Evolutionary conservation across 2,329 filamentous ascomycete genomes (phyloP).

Genomic region (Parastagonospora nodorum): DNA sequence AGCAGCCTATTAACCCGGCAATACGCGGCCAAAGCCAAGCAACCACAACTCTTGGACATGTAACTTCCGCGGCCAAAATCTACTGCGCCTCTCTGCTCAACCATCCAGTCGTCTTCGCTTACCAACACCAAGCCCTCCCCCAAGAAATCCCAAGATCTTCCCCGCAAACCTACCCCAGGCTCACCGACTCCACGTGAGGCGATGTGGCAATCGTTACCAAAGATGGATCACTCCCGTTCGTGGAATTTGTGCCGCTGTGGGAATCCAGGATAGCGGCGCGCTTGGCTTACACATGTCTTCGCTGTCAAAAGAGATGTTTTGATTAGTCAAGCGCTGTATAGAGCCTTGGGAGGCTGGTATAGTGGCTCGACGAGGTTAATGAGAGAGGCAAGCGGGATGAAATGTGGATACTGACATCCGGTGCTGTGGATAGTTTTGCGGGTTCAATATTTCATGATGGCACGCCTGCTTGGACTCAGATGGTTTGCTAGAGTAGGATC

Average conservation of each 20-base stretch:
- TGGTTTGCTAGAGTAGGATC: background rate
- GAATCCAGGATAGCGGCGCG: background rate
- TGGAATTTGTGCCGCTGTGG: conserved; percentile 4
- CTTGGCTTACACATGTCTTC: background rate
- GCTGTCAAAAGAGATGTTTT: background rate
- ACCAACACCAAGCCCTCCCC: conserved; percentile 9
- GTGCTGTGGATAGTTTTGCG: no score
- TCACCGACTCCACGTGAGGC: conserved; percentile 4
- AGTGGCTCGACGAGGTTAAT: background rate
- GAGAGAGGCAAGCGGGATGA: background rate
- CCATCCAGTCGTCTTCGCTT: background rate
- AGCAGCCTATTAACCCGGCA: conserved; percentile 10
- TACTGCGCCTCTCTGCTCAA: background rate
- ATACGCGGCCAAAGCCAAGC: conserved; percentile 3
- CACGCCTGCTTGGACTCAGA: background rate
- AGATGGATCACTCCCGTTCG: conserved; percentile 3
- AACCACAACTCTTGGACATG: conserved; percentile 1
- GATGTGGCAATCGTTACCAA: conserved; percentile 4
- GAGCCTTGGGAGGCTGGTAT: background rate
- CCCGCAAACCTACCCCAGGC: conserved; percentile 19
- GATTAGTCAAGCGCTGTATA: background rate
- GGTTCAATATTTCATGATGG: background rate
- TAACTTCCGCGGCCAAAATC: background rate
- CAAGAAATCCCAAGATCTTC: conserved; percentile 21
- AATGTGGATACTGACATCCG: background rate